Evolutionary conservation across 1,139 yeast species (phyloP).

Genomic region (Geotrichum klebahnii): DNA sequence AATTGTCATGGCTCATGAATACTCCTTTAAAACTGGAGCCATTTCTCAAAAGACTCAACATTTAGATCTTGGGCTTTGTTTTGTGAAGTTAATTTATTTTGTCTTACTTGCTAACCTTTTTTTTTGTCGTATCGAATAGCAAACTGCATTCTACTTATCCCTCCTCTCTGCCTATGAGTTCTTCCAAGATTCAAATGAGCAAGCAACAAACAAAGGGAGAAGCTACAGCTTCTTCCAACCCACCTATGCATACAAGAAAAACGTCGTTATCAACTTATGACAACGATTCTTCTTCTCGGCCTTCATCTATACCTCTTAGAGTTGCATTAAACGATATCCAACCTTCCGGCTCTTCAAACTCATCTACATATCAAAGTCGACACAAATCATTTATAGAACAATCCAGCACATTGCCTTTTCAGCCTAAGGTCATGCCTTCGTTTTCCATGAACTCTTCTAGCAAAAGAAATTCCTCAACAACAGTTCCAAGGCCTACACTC

Average conservation of each 20-base stretch:
- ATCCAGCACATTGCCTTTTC: too few relatives aligned
- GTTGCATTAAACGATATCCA: neutral
- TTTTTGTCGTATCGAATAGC: neutral
- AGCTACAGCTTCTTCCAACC: neutral
- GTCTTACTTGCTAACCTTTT: slow-evolving; percentile 5
- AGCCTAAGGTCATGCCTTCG: too few relatives aligned
- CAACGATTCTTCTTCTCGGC: neutral
- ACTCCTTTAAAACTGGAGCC: too few relatives aligned
- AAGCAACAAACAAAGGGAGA: neutral
- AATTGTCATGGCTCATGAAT: too few relatives aligned
- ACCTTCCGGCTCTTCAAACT: neutral
- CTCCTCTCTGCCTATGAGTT: slow-evolving; percentile 1
- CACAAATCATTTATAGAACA: too few relatives aligned
- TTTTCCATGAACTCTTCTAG: too few relatives aligned
- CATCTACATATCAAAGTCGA: neutral
- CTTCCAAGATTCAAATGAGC: neutral
- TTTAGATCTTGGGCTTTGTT: neutral
- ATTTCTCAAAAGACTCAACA: too few relatives aligned
- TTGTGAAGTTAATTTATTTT: neutral
- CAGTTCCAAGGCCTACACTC: too few relatives aligned
- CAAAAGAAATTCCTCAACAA: too few relatives aligned
- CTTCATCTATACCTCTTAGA: neutral
- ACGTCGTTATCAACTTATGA: neutral
- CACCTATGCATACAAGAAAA: neutral
- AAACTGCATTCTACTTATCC: neutral